A percentile compares a stretch with the other conserved stretches of the same genome.
Evolutionary conservation across 495 filamentous ascomycete genomes (phyloP).

Genomic region (Aspergillus sclerotiicarbonarius): DNA sequence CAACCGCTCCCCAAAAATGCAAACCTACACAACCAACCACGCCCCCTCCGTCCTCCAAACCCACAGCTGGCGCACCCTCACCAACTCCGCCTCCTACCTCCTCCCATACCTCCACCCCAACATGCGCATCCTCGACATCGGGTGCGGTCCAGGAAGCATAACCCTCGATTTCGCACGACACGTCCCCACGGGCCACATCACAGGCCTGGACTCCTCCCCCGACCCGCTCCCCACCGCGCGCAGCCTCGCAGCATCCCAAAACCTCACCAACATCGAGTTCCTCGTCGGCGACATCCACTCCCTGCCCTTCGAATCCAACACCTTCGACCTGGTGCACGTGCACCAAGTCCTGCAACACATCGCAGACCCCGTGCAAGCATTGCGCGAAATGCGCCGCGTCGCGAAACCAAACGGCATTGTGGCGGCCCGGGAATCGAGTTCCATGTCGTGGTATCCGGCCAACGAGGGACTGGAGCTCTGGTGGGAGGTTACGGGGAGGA

Average conservation of each 20-base stretch:
- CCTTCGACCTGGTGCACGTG: conserved; percentile 59
- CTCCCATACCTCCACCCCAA: conserved; percentile 44
- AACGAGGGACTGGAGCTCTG: conserved; percentile 39
- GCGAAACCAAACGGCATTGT: conserved; percentile 47
- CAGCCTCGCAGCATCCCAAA: conserved; percentile 32
- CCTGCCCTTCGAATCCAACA: conserved; percentile 44
- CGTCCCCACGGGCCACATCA: conserved; percentile 48
- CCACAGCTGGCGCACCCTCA: conserved; percentile 52
- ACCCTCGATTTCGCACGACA: conserved; percentile 50
- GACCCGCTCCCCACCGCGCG: conserved; percentile 44
- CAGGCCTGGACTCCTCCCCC: conserved; percentile 42
- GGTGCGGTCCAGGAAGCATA: conserved; percentile 30
- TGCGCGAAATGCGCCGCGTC: conserved; percentile 53
- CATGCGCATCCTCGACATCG: conserved; percentile 26
- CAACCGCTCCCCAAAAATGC: conserved; percentile 17
- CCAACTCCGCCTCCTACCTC: conserved; percentile 51
- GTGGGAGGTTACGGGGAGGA: conserved; percentile 31
- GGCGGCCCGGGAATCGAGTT: conserved; percentile 47
- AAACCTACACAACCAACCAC: conserved; percentile 51
- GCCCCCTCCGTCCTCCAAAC: conserved; percentile 46
- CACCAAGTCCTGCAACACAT: conserved; percentile 60
- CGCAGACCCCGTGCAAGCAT: conserved; percentile 38
- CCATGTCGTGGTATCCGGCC: conserved; percentile 48
- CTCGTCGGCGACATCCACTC: conserved; percentile 45
- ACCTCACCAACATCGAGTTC: conserved; percentile 48